These are phyloP conservation scores for Nakazawaea anatomiae DNA, from an alignment of 805 yeast species.

Conservation along the genomic window DNA sequence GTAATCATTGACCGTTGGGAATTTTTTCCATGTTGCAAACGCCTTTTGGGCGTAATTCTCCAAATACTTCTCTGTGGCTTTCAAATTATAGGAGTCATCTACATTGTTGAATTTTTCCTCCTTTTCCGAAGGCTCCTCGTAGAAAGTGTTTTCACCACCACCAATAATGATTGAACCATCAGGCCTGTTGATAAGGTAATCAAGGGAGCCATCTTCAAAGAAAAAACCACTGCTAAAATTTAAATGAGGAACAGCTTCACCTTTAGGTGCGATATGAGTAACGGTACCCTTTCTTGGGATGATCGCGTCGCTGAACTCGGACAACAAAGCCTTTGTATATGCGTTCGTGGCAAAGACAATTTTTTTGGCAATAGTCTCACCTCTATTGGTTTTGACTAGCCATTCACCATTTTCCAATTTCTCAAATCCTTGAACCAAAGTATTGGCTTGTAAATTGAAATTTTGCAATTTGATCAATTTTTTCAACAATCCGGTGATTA, in stretches of 20 bases:
- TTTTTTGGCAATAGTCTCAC: slow-evolving; percentile 22
- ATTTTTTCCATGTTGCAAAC: slow-evolving; percentile 9
- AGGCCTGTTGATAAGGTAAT: slow-evolving; percentile 29
- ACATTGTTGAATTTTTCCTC: slow-evolving; percentile 1
- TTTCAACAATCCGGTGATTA: slow-evolving; percentile 28
- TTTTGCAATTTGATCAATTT: slow-evolving; percentile 23
- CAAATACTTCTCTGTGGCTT: slow-evolving; percentile 9
- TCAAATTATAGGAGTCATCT: slow-evolving; percentile 10
- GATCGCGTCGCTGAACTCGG: slow-evolving; percentile 18
- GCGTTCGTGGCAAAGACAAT: slow-evolving; percentile 31
- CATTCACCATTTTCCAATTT: slow-evolving; percentile 21
- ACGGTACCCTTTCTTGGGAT: slow-evolving; percentile 24
- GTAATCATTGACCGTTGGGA: slow-evolving; percentile 4
- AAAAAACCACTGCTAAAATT: slow-evolving; percentile 22
- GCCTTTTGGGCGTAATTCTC: slow-evolving; percentile 8
- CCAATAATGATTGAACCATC: slow-evolving; percentile 35
- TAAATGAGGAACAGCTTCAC: slow-evolving; percentile 19
- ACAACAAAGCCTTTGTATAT: slow-evolving; percentile 14
- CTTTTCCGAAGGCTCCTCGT: neutral
- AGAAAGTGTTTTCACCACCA: slow-evolving; percentile 15
- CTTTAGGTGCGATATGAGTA: slow-evolving; percentile 17
- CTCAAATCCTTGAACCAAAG: slow-evolving; percentile 27
- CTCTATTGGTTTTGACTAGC: slow-evolving; percentile 26
- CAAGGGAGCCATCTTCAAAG: slow-evolving; percentile 13
- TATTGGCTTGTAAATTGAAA: slow-evolving; percentile 35